Percentiles rank a stretch among this genome's conserved stretches.
phyloP scores from a whole-genome alignment of 306 rosid genomes.

The Acacia crassicarpa region DNA sequence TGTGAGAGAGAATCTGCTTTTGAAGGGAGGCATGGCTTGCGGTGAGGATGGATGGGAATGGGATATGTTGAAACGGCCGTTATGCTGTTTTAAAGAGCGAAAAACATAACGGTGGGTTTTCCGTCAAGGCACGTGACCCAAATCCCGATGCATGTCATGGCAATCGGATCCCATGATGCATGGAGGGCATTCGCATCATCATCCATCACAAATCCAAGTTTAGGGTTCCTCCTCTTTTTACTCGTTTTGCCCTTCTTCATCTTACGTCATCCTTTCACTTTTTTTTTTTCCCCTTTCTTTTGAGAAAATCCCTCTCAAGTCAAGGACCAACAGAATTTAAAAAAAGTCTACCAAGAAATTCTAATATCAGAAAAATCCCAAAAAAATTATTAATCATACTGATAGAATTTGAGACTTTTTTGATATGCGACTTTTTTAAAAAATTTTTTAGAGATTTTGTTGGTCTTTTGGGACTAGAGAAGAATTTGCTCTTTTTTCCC shows the following conservation, averaged over 20 bases:
- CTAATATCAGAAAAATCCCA: no score
- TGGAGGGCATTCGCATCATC: background rate
- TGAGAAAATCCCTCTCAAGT: no score
- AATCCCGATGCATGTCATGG: background rate
- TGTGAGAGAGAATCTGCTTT: constrained; percentile 34
- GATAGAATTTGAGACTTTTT: no score
- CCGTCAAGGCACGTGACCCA: constrained; percentile 28
- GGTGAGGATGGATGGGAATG: background rate
- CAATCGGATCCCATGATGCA: background rate
- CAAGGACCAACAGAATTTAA: no score
- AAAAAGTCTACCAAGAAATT: no score
- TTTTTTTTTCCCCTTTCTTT: background rate
- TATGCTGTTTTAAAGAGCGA: background rate
- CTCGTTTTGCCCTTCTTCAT: background rate
- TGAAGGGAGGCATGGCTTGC: background rate
- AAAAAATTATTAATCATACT: no score
- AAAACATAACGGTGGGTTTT: constrained; percentile 23
- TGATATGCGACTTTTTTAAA: no score
- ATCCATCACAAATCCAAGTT: background rate
- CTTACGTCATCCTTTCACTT: background rate
- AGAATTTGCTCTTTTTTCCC: no score
- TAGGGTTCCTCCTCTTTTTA: constrained; percentile 36
- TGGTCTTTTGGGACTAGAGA: no score
- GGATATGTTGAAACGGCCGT: constrained; percentile 33
- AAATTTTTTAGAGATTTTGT: no score